Evolutionary conservation across 768 basidiomycete genomes (phyloP).

Genomic region (Leccinum truebloodii): DNA sequence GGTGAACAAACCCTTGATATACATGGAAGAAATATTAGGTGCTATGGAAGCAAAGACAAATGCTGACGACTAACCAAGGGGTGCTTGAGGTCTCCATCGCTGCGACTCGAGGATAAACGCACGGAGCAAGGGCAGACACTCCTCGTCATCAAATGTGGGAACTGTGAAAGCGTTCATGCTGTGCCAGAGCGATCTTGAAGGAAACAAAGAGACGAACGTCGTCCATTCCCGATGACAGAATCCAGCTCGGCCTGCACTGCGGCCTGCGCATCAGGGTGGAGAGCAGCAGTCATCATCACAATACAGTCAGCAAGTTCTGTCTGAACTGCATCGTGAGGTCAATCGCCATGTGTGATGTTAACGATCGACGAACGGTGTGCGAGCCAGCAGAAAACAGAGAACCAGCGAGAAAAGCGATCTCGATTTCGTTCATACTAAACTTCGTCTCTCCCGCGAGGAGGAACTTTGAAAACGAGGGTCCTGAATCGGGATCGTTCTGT

Average conservation of each 20-base stretch:
- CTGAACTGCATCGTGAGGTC: constrained; percentile 5
- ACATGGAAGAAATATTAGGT: not conserved
- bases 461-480: constrained; percentile 52
- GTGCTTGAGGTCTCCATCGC: constrained; percentile 35
- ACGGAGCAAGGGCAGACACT: constrained; percentile 28
- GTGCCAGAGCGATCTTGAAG: too few relatives aligned
- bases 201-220: constrained; percentile 2
- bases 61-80: constrained; percentile 18
- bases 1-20: constrained; percentile 9
- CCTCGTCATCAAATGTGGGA: constrained; percentile 37
- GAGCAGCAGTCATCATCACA: constrained; percentile 48
- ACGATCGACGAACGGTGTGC: constrained; percentile 43
- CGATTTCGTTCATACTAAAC: constrained; percentile 48
- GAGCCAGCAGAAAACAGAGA: constrained; percentile 58
- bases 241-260: constrained; percentile 56
- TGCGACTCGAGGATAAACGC: constrained; percentile 38
- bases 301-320: constrained; percentile 52
- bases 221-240: constrained; percentile 41
- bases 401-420: constrained; percentile 58
- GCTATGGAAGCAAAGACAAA: not conserved
- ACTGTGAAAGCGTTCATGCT: constrained; percentile 19
- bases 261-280: constrained; percentile 48
- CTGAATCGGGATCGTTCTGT: constrained; percentile 19
- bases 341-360: not conserved
- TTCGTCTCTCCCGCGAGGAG: constrained; percentile 50